Evolutionary conservation across 148 eudicot genomes (phyloP).

Genomic region (Fagopyrum esculentum): DNA sequence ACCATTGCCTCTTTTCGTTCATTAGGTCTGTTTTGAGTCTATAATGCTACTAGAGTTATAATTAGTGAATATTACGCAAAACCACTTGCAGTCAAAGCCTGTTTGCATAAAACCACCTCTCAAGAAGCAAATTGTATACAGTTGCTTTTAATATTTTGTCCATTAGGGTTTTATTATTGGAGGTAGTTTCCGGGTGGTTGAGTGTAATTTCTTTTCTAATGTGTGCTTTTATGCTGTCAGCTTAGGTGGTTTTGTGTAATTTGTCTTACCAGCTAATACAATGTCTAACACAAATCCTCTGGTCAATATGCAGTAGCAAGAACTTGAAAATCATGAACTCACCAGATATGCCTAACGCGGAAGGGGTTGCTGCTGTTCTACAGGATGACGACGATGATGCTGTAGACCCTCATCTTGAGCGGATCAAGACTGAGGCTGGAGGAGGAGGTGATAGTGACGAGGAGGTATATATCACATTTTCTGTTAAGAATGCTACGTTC

Average conservation of each 20-base stretch:
- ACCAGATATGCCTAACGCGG: constrained; percentile 33
- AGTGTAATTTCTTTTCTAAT: no score
- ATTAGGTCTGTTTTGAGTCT: constrained; percentile 42
- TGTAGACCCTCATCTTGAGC: constrained; percentile 89
- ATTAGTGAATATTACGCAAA: not conserved
- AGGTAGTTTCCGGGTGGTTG: not conserved
- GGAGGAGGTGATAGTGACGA: constrained; percentile 88
- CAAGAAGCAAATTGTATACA: not conserved
- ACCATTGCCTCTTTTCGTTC: constrained; percentile 68
- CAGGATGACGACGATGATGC: constrained; percentile 63
- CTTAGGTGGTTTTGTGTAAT: not conserved
- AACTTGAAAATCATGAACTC: constrained; percentile 72
- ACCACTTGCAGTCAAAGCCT: not conserved
- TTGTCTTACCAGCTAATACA: not conserved
- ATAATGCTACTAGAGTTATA: not conserved
- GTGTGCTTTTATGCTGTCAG: not conserved
- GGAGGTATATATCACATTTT: constrained; percentile 36
- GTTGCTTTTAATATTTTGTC: not conserved
- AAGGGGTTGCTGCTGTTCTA: constrained; percentile 62
- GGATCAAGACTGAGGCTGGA: constrained; percentile 67
- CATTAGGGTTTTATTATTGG: not conserved
- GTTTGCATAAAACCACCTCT: not conserved
- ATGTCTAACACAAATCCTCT: constrained; percentile 11
- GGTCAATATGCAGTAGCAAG: constrained; percentile 49
- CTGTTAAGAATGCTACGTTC: no score